phyloP scores from a whole-genome alignment of 179 eudicot species.

The Gypsophila paniculata region DNA sequence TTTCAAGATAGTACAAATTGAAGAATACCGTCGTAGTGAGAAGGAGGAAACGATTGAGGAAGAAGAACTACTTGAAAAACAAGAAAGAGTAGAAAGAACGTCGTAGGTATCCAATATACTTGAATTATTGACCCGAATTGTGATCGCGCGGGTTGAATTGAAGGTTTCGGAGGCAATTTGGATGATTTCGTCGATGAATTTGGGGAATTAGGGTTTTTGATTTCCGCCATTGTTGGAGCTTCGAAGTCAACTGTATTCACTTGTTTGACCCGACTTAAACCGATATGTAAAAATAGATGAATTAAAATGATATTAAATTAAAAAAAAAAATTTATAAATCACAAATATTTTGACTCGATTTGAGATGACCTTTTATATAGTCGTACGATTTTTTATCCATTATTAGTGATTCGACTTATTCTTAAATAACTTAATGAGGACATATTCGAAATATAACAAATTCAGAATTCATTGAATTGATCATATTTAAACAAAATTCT shows the following conservation, averaged over 20 bases:
- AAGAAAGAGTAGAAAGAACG: constrained; percentile 50
- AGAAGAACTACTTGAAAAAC: constrained; percentile 59
- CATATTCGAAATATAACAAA: too few species aligned
- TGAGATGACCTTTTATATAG: too few species aligned
- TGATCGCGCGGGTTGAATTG: constrained; percentile 15
- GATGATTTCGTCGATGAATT: constrained; percentile 3
- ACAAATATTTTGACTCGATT: too few species aligned
- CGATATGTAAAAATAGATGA: too few species aligned
- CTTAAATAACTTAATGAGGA: too few species aligned
- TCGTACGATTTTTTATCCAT: too few species aligned
- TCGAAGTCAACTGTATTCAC: neutral
- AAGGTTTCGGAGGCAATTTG: neutral
- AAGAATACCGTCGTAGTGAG: constrained; percentile 73
- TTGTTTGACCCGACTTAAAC: too few species aligned
- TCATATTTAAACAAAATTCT: too few species aligned
- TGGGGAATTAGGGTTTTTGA: constrained; percentile 5
- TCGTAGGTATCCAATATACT: constrained; percentile 60
- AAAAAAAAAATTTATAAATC: too few species aligned
- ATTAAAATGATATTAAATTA: too few species aligned
- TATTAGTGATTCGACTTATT: too few species aligned
- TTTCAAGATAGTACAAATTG: neutral
- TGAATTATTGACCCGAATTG: constrained; percentile 32
- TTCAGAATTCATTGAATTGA: too few species aligned
- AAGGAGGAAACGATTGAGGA: constrained; percentile 67
- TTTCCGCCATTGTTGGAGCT: constrained; percentile 22